Conservation (phyloP, 2,329 filamentous ascomycete genomes). For the Aquanectria penicillioides region DNA sequence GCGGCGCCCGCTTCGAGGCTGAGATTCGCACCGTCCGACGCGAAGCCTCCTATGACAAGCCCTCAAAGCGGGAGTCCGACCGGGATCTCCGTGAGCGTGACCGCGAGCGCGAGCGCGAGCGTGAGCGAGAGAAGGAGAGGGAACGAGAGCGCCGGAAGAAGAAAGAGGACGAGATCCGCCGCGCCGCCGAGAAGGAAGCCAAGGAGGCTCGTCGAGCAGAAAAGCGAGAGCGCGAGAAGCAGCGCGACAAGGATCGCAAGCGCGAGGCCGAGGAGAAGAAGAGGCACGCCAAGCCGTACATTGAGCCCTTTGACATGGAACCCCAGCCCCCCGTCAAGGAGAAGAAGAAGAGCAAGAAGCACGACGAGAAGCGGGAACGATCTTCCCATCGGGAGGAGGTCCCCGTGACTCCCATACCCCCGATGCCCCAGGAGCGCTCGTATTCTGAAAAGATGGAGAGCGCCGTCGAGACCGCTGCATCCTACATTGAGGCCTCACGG, state of each 20-base stretch:
- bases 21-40: slow-evolving; percentile 55
- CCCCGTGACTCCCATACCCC: slow-evolving; percentile 36
- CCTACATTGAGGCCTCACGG: slow-evolving; percentile 47
- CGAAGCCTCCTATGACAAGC: slow-evolving; percentile 57
- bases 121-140: slow-evolving; percentile 12
- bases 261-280: slow-evolving; percentile 51
- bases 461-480: slow-evolving; percentile 36
- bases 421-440: slow-evolving; percentile 8
- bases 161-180: slow-evolving; percentile 30
- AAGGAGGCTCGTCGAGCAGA: slow-evolving; percentile 47
- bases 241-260: slow-evolving; percentile 51
- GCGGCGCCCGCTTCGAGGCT: slow-evolving; percentile 58
- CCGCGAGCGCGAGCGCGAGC: slow-evolving; percentile 39
- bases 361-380: slow-evolving; percentile 50
- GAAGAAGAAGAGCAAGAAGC: slow-evolving; percentile 53
- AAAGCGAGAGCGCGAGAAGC: slow-evolving; percentile 53
- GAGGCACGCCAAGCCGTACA: slow-evolving; percentile 46
- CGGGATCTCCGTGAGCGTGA: slow-evolving; percentile 38
- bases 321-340: slow-evolving; percentile 43
- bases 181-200: slow-evolving; percentile 43
- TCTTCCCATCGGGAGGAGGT: slow-evolving; percentile 47
- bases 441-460: slow-evolving; percentile 28
- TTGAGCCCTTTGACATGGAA: slow-evolving; percentile 49
- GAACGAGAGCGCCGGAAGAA: slow-evolving; percentile 26
- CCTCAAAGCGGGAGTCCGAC: slow-evolving; percentile 54